Percentiles rank a stretch among this genome's conserved stretches.
These are phyloP conservation scores for Moesziomyces parantarcticus DNA, from an alignment of 1,284 basidiomycete species.

Conservation along the genomic window DNA sequence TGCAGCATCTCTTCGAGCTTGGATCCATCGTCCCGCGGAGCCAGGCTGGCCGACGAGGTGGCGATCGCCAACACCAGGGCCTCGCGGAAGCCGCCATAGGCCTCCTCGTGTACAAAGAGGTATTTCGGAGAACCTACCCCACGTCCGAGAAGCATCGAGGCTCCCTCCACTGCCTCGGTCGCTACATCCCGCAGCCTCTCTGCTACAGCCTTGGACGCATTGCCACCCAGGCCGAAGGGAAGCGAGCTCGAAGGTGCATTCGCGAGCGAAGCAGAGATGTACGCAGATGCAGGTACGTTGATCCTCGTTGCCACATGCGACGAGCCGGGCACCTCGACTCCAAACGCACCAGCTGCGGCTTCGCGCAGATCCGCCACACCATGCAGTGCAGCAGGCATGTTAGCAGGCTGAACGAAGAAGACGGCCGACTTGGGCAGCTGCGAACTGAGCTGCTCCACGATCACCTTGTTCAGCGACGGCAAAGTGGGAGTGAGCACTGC, in stretches of 20 bases:
- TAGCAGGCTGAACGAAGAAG: slow-evolving; percentile 3
- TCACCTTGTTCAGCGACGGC: slow-evolving; percentile 8
- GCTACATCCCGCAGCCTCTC: slow-evolving; percentile 10
- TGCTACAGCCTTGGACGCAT: not conserved
- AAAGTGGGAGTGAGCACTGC: slow-evolving; percentile 14
- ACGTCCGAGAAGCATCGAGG: slow-evolving; percentile 3
- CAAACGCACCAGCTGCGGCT: not conserved
- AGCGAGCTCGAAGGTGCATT: not conserved
- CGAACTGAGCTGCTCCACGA: slow-evolving; percentile 8
- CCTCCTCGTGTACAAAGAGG: slow-evolving; percentile 21
- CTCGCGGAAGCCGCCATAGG: slow-evolving; percentile 4
- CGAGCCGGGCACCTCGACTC: slow-evolving; percentile 8
- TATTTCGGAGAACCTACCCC: slow-evolving; percentile 20
- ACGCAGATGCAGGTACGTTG: slow-evolving; percentile 4
- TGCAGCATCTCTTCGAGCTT: slow-evolving; percentile 8
- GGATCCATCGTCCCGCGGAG: slow-evolving; percentile 11
- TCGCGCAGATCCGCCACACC: slow-evolving; percentile 2
- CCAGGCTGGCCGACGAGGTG: slow-evolving; percentile 11
- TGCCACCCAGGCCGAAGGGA: not conserved
- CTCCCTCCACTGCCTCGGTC: slow-evolving; percentile 11
- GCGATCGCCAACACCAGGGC: slow-evolving; percentile 14
- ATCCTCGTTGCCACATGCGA: slow-evolving; percentile 10
- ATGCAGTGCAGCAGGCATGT: slow-evolving; percentile 1
- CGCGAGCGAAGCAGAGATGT: slow-evolving; percentile 11
- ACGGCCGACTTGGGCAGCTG: slow-evolving; percentile 12